Percentiles rank a stretch among this genome's conserved stretches.
These are phyloP conservation scores for Coriaria nepalensis DNA, from an alignment of 306 rosid genomes.

Conservation along the genomic window DNA sequence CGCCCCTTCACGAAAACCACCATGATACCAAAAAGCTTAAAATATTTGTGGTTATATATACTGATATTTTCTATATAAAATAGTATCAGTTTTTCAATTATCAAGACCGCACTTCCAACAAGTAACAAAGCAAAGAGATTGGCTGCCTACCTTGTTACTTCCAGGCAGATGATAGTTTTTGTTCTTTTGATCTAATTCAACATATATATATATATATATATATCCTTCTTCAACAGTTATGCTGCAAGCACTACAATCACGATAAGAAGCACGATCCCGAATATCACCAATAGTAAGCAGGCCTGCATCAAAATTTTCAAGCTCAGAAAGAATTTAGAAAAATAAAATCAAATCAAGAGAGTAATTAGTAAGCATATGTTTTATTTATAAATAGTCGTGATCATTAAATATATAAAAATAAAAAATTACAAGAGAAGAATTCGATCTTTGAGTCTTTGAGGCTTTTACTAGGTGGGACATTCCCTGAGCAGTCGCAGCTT, in stretches of 20 bases:
- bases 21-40: too few species aligned
- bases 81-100: too few species aligned
- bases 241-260: slow-evolving; percentile 74
- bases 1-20: too few species aligned
- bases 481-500: slow-evolving; percentile 65
- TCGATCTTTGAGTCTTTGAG: slow-evolving; percentile 74
- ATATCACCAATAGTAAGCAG: slow-evolving; percentile 91
- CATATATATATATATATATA: too few species aligned
- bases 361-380: too few species aligned
- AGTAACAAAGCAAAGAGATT: too few species aligned
- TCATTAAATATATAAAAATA: not conserved
- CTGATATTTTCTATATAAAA: too few species aligned
- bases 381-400: not conserved
- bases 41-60: too few species aligned
- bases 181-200: not conserved
- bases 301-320: slow-evolving; percentile 26
- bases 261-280: slow-evolving; percentile 82
- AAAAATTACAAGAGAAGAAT: slow-evolving; percentile 72
- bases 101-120: too few species aligned
- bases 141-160: slow-evolving; percentile 1
- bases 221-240: slow-evolving; percentile 15
- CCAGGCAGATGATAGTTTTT: too few species aligned
- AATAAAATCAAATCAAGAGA: not conserved
- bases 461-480: slow-evolving; percentile 72
- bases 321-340: not conserved